Percentiles rank a stretch among this genome's conserved stretches.
Conservation (phyloP, 1,139 yeast genomes). For the Candida sojae region DNA sequence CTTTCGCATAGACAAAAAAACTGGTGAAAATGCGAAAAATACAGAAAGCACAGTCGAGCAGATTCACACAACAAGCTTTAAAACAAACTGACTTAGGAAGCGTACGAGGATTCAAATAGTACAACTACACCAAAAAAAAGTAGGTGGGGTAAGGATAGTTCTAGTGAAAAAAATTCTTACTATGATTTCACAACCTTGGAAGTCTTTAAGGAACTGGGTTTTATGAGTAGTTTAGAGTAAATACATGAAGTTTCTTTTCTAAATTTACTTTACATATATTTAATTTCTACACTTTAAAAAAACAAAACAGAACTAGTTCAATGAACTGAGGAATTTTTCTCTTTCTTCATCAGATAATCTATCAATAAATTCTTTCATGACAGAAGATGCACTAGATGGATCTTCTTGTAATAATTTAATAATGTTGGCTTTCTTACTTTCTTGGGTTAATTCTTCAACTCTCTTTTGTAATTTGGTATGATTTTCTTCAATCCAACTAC, state of each 20-base stretch:
- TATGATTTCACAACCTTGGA: no score
- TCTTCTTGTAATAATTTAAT: slow-evolving; percentile 61
- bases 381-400: slow-evolving; percentile 54
- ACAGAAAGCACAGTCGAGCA: no score
- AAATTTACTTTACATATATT: background rate
- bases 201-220: no score
- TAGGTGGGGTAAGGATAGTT: no score
- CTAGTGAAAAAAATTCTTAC: no score
- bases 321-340: slow-evolving; percentile 45
- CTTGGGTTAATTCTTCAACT: slow-evolving; percentile 66
- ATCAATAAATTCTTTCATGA: slow-evolving; percentile 62
- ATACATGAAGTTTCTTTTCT: background rate
- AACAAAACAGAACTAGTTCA: slow-evolving; percentile 15
- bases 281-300: background rate
- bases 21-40: no score
- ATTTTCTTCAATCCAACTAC: slow-evolving; percentile 83
- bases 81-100: no score
- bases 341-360: slow-evolving; percentile 63
- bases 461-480: slow-evolving; percentile 62
- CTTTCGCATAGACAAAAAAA: background rate
- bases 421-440: slow-evolving; percentile 61
- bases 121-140: no score
- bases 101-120: no score
- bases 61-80: no score
- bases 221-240: no score